Evolutionary conservation across 2,329 filamentous ascomycete species (phyloP), one percentile per base, ranked within the genome.

Genomic region (Didymella arachidicola): DNA sequence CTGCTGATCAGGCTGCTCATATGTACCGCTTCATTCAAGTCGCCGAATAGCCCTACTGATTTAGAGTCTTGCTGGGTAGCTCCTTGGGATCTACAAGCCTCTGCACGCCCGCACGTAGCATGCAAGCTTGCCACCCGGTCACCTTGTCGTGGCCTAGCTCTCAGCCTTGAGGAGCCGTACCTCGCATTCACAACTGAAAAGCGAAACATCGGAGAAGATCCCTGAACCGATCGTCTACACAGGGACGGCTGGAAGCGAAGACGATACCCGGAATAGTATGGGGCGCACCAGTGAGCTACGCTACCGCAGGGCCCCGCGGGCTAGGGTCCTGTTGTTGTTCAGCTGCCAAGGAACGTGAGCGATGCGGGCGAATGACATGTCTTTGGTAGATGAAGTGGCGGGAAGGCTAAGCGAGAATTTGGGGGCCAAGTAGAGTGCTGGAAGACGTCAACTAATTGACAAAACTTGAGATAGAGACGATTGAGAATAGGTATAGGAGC

Each of bases 371-470:
- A 57, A 57, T 57, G 4, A 49, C 16, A 27, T 7, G 4, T 7
- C 11, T 18, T 4, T n/a, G 29, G 36, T 38, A 55, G 29, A 55
- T 55, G 53, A 49, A 44, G 47, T 51, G 53, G 53, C 53, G 50
- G 53, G 26, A 57, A 26, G 47, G 53, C 27, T 42, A 51, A 46
- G 53, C 53, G 53, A 57, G 18, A 39, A 22, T 14, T 27, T 42
- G 34, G 42, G 42, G 46, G 53, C 47, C 53, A 30, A 41, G 44
- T 12, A 26, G 19, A 25, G 8, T 25, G 7, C 29, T 22, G n/a
- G 22, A 22, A 30, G 5, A 26, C 7, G 22, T 25, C 39, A 36
- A 3, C 16, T 41, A 26, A 19, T 50, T 29, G 16, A 18, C 11
- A 49, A 30, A 18, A 18, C 3, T 7, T 7, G 14, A 22, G 5